These are phyloP conservation scores for Ailanthus altissimus DNA, from an alignment of 345 rosid species.

Conservation along the genomic window DNA sequence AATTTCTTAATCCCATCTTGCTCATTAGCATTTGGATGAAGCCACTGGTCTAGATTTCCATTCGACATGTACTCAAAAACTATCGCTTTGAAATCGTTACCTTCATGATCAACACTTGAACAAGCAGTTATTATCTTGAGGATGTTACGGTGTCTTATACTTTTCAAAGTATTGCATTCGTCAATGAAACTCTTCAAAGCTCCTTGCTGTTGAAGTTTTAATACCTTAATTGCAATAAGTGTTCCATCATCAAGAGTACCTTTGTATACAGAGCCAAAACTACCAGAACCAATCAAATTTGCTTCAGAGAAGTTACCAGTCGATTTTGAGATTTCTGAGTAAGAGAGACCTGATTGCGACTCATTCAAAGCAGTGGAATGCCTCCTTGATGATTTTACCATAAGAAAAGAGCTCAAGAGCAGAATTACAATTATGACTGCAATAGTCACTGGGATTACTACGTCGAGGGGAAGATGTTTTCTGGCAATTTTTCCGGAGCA, in stretches of 20 bases:
- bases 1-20: background rate
- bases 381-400: background rate
- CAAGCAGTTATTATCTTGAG: conserved; percentile 22
- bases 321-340: conserved; percentile 12
- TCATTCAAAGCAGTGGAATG: background rate
- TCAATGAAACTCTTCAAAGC: conserved; percentile 31
- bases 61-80: conserved; percentile 34
- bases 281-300: conserved; percentile 32
- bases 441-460: background rate
- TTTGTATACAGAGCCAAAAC: conserved; percentile 34
- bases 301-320: conserved; percentile 24
- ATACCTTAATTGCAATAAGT: conserved; percentile 25
- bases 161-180: conserved; percentile 30
- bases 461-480: background rate
- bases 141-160: conserved; percentile 28
- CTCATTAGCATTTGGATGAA: conserved; percentile 17
- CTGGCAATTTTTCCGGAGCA: conserved; percentile 5
- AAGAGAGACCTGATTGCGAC: conserved; percentile 16
- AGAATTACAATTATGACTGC: background rate
- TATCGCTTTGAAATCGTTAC: conserved; percentile 31
- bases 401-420: background rate
- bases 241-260: conserved; percentile 15
- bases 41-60: conserved; percentile 30
- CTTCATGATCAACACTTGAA: conserved; percentile 28
- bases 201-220: conserved; percentile 33